Conservation (phyloP, 1,284 basidiomycete species). For the Ustilago xerochloae region DNA sequence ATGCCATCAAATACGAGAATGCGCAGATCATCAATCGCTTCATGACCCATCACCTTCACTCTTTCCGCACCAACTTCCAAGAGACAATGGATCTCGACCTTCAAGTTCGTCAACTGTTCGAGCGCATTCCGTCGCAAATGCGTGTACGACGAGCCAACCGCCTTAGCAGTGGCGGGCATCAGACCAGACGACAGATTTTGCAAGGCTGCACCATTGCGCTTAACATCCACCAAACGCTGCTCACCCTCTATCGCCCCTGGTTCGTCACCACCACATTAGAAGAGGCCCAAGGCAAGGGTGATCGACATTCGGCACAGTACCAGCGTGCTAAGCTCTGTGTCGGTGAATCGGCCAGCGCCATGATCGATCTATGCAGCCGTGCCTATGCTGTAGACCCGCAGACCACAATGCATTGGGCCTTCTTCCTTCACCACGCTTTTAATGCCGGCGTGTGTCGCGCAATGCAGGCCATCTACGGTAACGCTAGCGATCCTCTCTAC, state of each 20-base stretch:
- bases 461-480: slow-evolving; percentile 14
- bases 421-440: slow-evolving; percentile 17
- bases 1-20: slow-evolving; percentile 12
- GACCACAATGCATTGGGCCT: slow-evolving; percentile 14
- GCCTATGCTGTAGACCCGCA: background rate
- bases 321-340: slow-evolving; percentile 11
- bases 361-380: slow-evolving; percentile 16
- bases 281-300: background rate
- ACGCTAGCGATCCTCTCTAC: slow-evolving; percentile 4
- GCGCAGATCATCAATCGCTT: slow-evolving; percentile 20
- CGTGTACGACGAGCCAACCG: slow-evolving; percentile 10
- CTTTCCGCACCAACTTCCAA: slow-evolving; percentile 4
- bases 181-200: slow-evolving; percentile 6
- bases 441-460: slow-evolving; percentile 19
- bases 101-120: slow-evolving; percentile 9
- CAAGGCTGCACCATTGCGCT: slow-evolving; percentile 12
- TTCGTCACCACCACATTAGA: slow-evolving; percentile 7
- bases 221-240: slow-evolving; percentile 23
- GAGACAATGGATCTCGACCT: slow-evolving; percentile 5
- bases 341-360: slow-evolving; percentile 12
- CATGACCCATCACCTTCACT: slow-evolving; percentile 8
- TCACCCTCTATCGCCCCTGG: slow-evolving; percentile 32
- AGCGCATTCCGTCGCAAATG: slow-evolving; percentile 1
- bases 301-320: slow-evolving; percentile 6
- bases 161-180: background rate